These are phyloP conservation scores for Nepenthes mirabilis DNA, from an alignment of 148 eudicot genomes.

Conservation along the genomic window DNA sequence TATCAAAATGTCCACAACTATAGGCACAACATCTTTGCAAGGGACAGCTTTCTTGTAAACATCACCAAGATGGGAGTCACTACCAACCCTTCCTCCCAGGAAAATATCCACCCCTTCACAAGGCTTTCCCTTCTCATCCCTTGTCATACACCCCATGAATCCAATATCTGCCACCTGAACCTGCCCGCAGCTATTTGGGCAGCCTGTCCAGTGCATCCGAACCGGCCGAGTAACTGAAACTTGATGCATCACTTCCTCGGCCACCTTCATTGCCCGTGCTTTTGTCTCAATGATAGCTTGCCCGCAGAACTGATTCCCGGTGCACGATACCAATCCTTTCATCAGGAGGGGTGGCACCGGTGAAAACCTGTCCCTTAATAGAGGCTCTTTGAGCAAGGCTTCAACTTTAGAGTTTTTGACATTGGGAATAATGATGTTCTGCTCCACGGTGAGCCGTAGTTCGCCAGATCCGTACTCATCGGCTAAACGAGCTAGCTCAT, in stretches of 20 bases:
- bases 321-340: conserved; percentile 88
- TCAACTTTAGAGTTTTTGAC: conserved; percentile 60
- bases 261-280: conserved; percentile 64
- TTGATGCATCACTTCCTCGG: conserved; percentile 59
- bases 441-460: conserved; percentile 89
- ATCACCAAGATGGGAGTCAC: conserved; percentile 80
- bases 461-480: conserved; percentile 84
- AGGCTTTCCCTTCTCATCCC: conserved; percentile 61
- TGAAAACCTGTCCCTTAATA: conserved; percentile 41
- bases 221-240: conserved; percentile 59
- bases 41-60: conserved; percentile 80
- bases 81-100: conserved; percentile 82
- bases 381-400: conserved; percentile 62
- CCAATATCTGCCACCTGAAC: conserved; percentile 99
- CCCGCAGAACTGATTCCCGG: conserved; percentile 94
- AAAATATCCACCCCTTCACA: conserved; percentile 80
- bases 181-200: conserved; percentile 82
- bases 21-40: conserved; percentile 62
- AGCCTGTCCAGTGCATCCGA: conserved; percentile 98
- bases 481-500: conserved; percentile 80
- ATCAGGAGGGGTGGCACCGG: conserved; percentile 71
- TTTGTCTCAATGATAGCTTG: conserved; percentile 95
- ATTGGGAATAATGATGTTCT: conserved; percentile 83
- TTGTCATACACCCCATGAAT: conserved; percentile 93
- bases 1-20: conserved; percentile 59